A percentile compares a stretch with the other conserved stretches of the same genome.
These are phyloP conservation scores for Flaveria robusta DNA, from an alignment of 129 eudicot genomes.

Conservation along the genomic window DNA sequence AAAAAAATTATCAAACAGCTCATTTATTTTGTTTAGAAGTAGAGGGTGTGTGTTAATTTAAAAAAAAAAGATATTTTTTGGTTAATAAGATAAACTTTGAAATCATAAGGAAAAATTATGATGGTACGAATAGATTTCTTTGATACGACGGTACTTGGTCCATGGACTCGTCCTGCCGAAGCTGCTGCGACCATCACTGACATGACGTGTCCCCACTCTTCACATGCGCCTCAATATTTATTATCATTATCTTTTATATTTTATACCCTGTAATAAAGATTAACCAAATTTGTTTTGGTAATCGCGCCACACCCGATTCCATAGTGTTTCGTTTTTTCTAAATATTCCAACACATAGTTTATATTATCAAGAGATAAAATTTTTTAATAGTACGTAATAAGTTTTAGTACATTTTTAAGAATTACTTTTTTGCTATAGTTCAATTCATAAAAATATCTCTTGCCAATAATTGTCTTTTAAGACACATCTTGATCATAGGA, in stretches of 20 bases:
- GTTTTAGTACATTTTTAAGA: no score
- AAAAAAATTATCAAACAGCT: no score
- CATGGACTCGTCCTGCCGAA: slow-evolving; percentile 39
- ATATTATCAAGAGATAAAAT: not conserved
- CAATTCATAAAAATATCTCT: no score
- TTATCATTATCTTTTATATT: not conserved
- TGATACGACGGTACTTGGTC: slow-evolving; percentile 41
- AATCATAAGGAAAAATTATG: not conserved
- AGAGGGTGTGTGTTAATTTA: no score
- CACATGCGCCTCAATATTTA: slow-evolving; percentile 32
- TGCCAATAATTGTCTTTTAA: no score
- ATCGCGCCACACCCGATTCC: not conserved
- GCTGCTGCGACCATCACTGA: slow-evolving; percentile 41
- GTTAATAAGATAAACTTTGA: not conserved
- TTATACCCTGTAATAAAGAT: slow-evolving; percentile 26
- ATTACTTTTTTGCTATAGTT: no score
- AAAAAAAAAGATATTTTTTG: not conserved
- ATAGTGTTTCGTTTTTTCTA: not conserved
- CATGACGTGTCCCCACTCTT: slow-evolving; percentile 34
- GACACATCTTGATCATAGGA: no score
- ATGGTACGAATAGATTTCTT: not conserved
- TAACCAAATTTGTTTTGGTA: slow-evolving; percentile 11
- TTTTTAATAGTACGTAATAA: no score
- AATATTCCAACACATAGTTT: not conserved
- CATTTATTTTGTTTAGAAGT: no score